Evolutionary conservation across 768 basidiomycete genomes (phyloP), one percentile per base, ranked within the genome.

Genomic region (Russula dissimulans): DNA sequence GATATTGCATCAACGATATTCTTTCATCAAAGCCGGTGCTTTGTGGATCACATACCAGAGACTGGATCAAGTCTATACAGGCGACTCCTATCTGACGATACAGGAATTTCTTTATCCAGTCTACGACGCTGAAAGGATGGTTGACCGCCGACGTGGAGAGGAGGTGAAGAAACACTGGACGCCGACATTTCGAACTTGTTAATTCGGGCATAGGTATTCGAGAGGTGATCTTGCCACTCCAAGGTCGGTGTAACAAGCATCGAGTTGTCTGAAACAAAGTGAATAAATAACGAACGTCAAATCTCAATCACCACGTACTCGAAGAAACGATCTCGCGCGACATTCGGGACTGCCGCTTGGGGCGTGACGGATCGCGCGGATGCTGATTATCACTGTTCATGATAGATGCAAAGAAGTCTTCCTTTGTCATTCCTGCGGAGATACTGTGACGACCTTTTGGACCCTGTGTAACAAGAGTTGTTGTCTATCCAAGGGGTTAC

Each of bases 251-350:
- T 77, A 17, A 82, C 79, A 26, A 83, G 80, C 61, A 84, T 75
- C 12, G 78, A 77, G 52, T 80, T 79, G 68, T 84, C 86, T 86
- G 62, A n/a, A 55, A 1, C 7, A 32, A 42, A 4, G 9, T 51
- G 32, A 44, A 41, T 34, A 34, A 22, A 32, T 26, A 42, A 10
- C 31, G 3, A 14, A 36, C 1, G 18, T 8, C 12, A 56, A 11
- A 4, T 12, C 36, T 12, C 10, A 12, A n/a, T 5, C 29, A 47
- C 15, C 36, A 81, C 80, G 78, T 80, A 42, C 74, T 77, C n/a
- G 83, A 85, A 26, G 88, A 90, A 15, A 90, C 88, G 49, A 87
- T 86, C 71, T 90, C 88, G 56, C 88, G 79, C 11, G 88, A 87
- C 53, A 89, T 77, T 58, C 88, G 77, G 1, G 88, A 90, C 69